Conservation (phyloP, 352 stramenopile genomes). For the Phytopythium oedochilum region DNA sequence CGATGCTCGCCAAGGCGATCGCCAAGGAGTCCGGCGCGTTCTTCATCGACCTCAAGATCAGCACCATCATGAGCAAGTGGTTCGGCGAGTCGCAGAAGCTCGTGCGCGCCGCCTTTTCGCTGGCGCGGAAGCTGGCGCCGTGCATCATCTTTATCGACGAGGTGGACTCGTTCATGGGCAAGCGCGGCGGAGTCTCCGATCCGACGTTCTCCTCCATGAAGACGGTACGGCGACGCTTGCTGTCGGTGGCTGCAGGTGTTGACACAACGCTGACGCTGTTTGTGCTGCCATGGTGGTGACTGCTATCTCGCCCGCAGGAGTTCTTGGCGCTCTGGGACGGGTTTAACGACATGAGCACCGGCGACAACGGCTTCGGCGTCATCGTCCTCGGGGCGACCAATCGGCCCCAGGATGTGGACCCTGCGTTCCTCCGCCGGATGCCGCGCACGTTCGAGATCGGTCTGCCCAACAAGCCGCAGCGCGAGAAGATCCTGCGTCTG, state of each 20-base stretch:
- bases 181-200: constrained; percentile 67
- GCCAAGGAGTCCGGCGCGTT: constrained; percentile 91
- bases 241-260: background rate
- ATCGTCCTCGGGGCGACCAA: constrained; percentile 98
- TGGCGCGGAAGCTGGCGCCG: constrained; percentile 93
- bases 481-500: constrained; percentile 93
- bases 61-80: constrained; percentile 90
- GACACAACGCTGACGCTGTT: background rate
- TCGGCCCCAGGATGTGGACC: constrained; percentile 87
- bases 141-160: constrained; percentile 99
- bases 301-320: constrained; percentile 46
- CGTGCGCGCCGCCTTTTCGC: constrained; percentile 89
- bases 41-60: constrained; percentile 89
- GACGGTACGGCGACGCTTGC: constrained; percentile 32
- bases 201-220: constrained; percentile 88
- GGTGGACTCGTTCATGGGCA: constrained; percentile 92
- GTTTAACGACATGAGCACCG: constrained; percentile 81
- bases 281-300: no score
- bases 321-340: constrained; percentile 98
- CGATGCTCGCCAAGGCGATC: constrained; percentile 93
- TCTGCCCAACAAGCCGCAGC: constrained; percentile 82
- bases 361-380: constrained; percentile 81
- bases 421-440: constrained; percentile 94
- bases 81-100: constrained; percentile 93
- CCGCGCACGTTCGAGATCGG: constrained; percentile 95